These are phyloP conservation scores for Fusarium lateritium DNA, from an alignment of 2,329 filamentous ascomycete species.

Conservation along the genomic window DNA sequence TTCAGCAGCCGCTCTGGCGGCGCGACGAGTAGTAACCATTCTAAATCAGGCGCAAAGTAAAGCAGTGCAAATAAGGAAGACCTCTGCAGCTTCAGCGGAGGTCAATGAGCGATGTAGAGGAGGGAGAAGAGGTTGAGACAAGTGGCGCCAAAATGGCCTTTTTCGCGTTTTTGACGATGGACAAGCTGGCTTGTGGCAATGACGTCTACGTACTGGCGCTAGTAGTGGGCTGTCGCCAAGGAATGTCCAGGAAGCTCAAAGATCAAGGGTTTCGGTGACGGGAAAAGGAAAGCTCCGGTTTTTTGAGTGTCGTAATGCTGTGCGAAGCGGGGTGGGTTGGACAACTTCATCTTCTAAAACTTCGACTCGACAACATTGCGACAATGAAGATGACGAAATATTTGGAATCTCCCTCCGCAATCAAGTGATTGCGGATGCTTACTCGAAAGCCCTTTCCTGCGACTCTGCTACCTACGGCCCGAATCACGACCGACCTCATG, in stretches of 20 bases:
- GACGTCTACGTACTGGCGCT: conserved; percentile 45
- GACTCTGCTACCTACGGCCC: background rate
- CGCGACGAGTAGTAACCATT: conserved; percentile 51
- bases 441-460: too few species aligned
- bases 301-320: background rate
- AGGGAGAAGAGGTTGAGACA: background rate
- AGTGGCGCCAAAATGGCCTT: conserved; percentile 20
- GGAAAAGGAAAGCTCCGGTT: conserved; percentile 38
- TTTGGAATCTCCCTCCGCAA: background rate
- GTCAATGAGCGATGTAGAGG: conserved; percentile 2
- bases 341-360: conserved; percentile 2
- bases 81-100: conserved; percentile 13
- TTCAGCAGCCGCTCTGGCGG: conserved; percentile 40
- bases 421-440: conserved; percentile 6
- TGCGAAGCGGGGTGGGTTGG: conserved; percentile 17
- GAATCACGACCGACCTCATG: background rate
- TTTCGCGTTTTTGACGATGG: conserved; percentile 35
- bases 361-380: background rate
- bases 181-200: conserved; percentile 37
- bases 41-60: conserved; percentile 6
- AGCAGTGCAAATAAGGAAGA: background rate
- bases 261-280: conserved; percentile 21
- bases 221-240: conserved; percentile 34
- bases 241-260: conserved; percentile 16
- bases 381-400: background rate